A percentile compares a stretch with the other conserved stretches of the same genome.
These are phyloP conservation scores for Capronia americana DNA, from an alignment of 2,329 filamentous ascomycete genomes.

Conservation along the genomic window DNA sequence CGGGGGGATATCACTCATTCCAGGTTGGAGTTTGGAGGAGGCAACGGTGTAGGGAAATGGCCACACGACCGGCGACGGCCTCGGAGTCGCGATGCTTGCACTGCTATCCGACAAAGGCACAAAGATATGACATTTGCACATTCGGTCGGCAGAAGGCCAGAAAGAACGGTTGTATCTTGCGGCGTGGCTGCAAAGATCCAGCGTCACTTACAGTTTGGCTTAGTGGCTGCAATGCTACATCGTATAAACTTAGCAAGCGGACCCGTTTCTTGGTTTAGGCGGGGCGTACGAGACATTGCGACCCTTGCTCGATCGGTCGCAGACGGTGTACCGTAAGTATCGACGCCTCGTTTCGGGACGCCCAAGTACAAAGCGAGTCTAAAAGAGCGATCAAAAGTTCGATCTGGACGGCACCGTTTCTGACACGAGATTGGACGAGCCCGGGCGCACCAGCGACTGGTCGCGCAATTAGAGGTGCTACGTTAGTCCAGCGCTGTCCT, in stretches of 20 bases:
- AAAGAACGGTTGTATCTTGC: background rate
- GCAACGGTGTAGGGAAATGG: background rate
- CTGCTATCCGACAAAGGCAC: background rate
- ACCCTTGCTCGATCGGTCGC: background rate
- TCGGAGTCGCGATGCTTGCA: background rate
- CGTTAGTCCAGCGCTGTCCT: constrained; percentile 7
- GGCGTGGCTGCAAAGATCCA: background rate
- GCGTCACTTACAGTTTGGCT: constrained; percentile 6
- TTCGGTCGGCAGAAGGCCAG: background rate
- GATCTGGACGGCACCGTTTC: background rate
- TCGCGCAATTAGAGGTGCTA: background rate
- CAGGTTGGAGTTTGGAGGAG: background rate
- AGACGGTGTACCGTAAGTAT: background rate
- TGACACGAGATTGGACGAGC: background rate
- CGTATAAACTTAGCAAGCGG: constrained; percentile 22
- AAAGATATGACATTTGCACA: constrained; percentile 4
- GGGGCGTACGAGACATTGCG: background rate
- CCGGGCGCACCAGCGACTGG: background rate
- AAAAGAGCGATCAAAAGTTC: background rate
- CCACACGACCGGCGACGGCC: constrained; percentile 6
- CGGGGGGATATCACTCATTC: constrained; percentile 1
- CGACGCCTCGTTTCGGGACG: background rate
- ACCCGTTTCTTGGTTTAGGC: constrained; percentile 17
- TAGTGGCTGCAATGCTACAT: constrained; percentile 30
- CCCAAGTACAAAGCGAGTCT: background rate